Conservation (phyloP, 1,284 basidiomycete genomes). For the Pascua guehoae region DNA sequence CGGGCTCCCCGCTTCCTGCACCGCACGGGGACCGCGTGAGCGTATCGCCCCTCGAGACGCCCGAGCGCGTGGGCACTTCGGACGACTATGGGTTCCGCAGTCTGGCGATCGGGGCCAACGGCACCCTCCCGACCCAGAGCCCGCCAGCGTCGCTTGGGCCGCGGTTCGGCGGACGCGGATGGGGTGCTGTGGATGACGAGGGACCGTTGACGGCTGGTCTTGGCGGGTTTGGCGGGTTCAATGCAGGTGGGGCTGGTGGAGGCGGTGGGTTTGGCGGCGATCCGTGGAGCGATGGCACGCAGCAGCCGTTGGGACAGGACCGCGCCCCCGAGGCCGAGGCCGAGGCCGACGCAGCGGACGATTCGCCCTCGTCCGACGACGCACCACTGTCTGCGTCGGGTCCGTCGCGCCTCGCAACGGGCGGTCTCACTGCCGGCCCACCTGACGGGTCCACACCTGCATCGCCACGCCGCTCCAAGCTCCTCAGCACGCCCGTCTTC, state of each 20-base stretch:
- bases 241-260: too few species aligned
- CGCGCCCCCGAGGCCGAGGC: conserved; percentile 8
- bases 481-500: conserved; percentile 50
- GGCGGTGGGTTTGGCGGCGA: neutral
- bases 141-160: neutral
- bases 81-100: conserved; percentile 37
- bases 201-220: conserved; percentile 2
- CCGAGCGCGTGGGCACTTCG: conserved; percentile 9
- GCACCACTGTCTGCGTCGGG: conserved; percentile 4
- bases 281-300: conserved; percentile 7
- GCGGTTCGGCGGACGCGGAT: conserved; percentile 12
- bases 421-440: too few species aligned
- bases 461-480: conserved; percentile 19
- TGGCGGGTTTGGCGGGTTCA: too few species aligned
- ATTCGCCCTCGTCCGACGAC: conserved; percentile 24
- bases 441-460: neutral
- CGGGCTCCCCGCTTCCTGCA: conserved; percentile 1
- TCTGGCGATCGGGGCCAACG: conserved; percentile 32
- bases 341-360: conserved; percentile 4
- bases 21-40: conserved; percentile 31
- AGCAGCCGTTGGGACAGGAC: neutral
- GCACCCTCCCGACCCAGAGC: conserved; percentile 1
- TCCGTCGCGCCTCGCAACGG: neutral
- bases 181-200: conserved; percentile 24
- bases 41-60: conserved; percentile 43